Evolutionary conservation across 2,329 filamentous ascomycete species (phyloP), one percentile per base, ranked within the genome.

Genomic region (Colletotrichum acutatum): DNA sequence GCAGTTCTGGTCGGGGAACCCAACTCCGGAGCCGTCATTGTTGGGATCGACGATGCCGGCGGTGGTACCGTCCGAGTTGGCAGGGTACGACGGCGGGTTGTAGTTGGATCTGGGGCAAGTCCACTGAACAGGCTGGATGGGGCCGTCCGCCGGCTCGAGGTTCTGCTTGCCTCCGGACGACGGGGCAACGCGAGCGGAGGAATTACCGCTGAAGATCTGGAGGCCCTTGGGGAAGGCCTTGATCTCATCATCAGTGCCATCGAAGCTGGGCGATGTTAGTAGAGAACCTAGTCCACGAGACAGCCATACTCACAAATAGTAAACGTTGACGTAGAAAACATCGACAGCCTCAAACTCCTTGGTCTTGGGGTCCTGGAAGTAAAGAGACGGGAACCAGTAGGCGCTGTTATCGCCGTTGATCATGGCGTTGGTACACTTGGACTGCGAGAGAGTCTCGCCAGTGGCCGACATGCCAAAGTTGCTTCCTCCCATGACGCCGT

Each of bases 351-450:
- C 89, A 76, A 94, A 90, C 64, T 86, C 87, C 61, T 89, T 89
- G 75, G 91, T 90, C 76, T 88, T 83, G 77, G 90, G 87, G 75
- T 93, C 88, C 76, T 87, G 84, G 82, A 92, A 95, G 83, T 91
- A 95, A 3, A 95, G 83, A 32, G 86, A 85, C 1, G 94, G 93
- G 68, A 91, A 90, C 94, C 94, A 95, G 85, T 96, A 95, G 82
- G 92, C 92, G 76, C 89, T 93, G 79, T 90, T 86, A 82, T 95
- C 93, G 67, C 89, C 89, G 77, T 87, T 90, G 79, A 94, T 86
- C 74, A 88, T 87, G 80, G 93, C 92, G 42, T 91, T 94, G 61
- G 90, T 93, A 86, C 94, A 96, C 30, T 88, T 86, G 37, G 92
- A 94, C 68, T 86, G 80, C 72, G 85, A 74, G 30, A 93, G 86